These are phyloP conservation scores for Stereum hirsutum DNA, from an alignment of 1,284 basidiomycete genomes.

Conservation along the genomic window DNA sequence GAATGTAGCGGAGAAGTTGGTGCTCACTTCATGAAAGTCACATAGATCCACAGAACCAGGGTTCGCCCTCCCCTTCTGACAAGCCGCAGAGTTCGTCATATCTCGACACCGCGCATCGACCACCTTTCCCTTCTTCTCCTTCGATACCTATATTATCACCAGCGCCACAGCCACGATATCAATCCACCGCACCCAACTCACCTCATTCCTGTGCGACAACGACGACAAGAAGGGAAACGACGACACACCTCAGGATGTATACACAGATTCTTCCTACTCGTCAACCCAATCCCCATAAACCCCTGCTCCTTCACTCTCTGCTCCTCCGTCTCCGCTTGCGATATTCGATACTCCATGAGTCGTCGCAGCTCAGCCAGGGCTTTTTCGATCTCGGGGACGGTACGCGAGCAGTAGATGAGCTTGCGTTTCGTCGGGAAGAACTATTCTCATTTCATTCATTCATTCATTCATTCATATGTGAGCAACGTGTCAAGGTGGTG, in stretches of 20 bases:
- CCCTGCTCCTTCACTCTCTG: constrained; percentile 72
- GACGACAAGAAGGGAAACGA: constrained; percentile 2
- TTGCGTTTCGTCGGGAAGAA: constrained; percentile 91
- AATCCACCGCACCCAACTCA: too few relatives aligned
- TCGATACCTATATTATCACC: constrained; percentile 80
- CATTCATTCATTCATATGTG: neutral
- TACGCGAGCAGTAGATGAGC: constrained; percentile 98
- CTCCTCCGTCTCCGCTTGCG: constrained; percentile 62
- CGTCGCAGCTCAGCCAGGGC: constrained; percentile 94
- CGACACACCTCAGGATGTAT: constrained; percentile 82
- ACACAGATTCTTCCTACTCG: constrained; percentile 95
- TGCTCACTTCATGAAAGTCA: constrained; percentile 86
- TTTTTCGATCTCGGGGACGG: constrained; percentile 99
- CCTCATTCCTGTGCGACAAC: too few relatives aligned
- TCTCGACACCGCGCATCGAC: constrained; percentile 97
- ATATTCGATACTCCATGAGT: constrained; percentile 84
- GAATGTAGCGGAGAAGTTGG: neutral
- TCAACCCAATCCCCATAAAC: constrained; percentile 89
- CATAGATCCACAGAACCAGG: constrained; percentile 93
- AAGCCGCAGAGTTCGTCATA: constrained; percentile 80
- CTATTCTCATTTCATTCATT: too few relatives aligned
- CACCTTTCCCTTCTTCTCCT: constrained; percentile 96
- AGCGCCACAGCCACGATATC: too few relatives aligned
- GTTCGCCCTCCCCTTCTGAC: constrained; percentile 79
- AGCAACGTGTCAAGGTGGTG: constrained; percentile 3